Conservation (phyloP, 2,329 filamentous ascomycete species). For the Cercospora nicotianae region DNA sequence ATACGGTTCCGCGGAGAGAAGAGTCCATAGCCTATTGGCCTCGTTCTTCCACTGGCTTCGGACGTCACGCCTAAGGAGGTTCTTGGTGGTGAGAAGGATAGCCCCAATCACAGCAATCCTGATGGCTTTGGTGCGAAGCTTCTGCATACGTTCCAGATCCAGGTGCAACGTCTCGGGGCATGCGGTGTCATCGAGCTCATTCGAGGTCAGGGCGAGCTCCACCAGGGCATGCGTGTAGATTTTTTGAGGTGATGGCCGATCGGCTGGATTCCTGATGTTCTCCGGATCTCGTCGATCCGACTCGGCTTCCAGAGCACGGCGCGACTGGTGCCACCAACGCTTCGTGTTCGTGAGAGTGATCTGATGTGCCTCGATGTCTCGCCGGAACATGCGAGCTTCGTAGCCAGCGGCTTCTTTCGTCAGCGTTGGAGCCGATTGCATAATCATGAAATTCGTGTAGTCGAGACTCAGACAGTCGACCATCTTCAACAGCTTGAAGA, state of each 20-base stretch:
- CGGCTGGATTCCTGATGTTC: slow-evolving; percentile 61
- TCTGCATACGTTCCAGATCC: slow-evolving; percentile 63
- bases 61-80: slow-evolving; percentile 77
- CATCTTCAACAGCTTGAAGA: slow-evolving; percentile 72
- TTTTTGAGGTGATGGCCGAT: slow-evolving; percentile 65
- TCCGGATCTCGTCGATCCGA: slow-evolving; percentile 68
- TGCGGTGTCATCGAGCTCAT: slow-evolving; percentile 52
- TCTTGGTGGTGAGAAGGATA: slow-evolving; percentile 77
- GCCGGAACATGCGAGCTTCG: slow-evolving; percentile 69
- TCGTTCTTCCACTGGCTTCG: slow-evolving; percentile 75
- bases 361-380: slow-evolving; percentile 60
- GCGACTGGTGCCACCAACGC: slow-evolving; percentile 65
- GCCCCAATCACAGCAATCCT: slow-evolving; percentile 72
- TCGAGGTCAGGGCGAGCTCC: slow-evolving; percentile 70
- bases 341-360: slow-evolving; percentile 61
- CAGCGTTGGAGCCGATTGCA: slow-evolving; percentile 68
- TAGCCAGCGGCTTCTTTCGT: slow-evolving; percentile 71
- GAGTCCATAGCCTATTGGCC: slow-evolving; percentile 67
- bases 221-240: slow-evolving; percentile 76
- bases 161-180: slow-evolving; percentile 74
- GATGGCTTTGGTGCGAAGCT: slow-evolving; percentile 58
- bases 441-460: slow-evolving; percentile 78
- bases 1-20: slow-evolving; percentile 63
- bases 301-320: slow-evolving; percentile 65
- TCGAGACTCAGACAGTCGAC: slow-evolving; percentile 78